Percentiles rank a stretch among this genome's conserved stretches.
phyloP scores from a whole-genome alignment of 2,329 filamentous ascomycete species.

The Rhytidhysteron rufulum region DNA sequence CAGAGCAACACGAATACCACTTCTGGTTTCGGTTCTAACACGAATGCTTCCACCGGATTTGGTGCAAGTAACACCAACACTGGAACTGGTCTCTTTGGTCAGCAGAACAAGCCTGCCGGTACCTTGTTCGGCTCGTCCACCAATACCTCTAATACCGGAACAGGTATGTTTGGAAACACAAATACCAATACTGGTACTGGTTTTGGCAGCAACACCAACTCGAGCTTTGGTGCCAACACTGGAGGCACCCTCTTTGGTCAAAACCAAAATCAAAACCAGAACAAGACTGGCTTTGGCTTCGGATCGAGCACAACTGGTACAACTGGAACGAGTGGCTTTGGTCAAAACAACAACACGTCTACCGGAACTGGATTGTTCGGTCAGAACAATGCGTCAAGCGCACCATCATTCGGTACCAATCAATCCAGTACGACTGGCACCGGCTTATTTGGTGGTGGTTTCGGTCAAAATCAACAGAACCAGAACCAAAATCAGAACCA shows the following conservation, averaged over 20 bases:
- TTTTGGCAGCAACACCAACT: conserved; percentile 21
- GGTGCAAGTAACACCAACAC: conserved; percentile 23
- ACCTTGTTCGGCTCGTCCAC: conserved; percentile 31
- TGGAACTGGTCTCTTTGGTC: conserved; percentile 24
- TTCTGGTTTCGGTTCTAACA: conserved; percentile 8
- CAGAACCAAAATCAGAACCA: conserved; percentile 11
- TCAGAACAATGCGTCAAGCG: conserved; percentile 22
- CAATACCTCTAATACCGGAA: conserved; percentile 15
- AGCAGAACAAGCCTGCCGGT: conserved; percentile 14
- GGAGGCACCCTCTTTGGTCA: conserved; percentile 39
- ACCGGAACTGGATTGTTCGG: conserved; percentile 31
- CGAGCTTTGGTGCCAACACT: conserved; percentile 19
- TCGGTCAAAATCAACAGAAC: conserved; percentile 8
- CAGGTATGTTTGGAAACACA: conserved; percentile 19
- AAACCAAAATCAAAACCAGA: conserved; percentile 9
- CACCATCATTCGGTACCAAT: conserved; percentile 24
- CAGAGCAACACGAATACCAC: conserved; percentile 29
- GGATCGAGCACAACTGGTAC: conserved; percentile 6
- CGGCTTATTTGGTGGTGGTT: conserved; percentile 17
- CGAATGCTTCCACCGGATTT: conserved; percentile 27
- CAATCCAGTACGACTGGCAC: conserved; percentile 22
- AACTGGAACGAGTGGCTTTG: conserved; percentile 23
- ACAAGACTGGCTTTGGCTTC: conserved; percentile 14
- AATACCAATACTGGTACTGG: conserved; percentile 15
- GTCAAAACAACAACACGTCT: conserved; percentile 20